phyloP scores from a whole-genome alignment of 441 rosid species.

The Hypseocharis bilobata region DNA sequence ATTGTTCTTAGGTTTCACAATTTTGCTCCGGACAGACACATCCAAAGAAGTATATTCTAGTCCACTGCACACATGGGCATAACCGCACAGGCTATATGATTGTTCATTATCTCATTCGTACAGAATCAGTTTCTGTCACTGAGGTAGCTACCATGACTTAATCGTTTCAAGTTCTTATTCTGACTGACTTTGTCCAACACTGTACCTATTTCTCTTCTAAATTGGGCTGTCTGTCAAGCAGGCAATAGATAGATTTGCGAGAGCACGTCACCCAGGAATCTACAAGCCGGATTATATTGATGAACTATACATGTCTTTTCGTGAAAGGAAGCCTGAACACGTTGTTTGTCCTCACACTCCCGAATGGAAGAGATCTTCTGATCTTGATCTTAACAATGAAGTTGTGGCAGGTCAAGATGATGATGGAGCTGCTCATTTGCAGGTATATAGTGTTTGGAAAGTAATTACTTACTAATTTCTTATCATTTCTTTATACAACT shows the following conservation, averaged over 20 bases:
- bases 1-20: not conserved
- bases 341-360: conserved; percentile 75
- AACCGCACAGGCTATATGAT: conserved; percentile 98
- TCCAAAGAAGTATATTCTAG: conserved; percentile 71
- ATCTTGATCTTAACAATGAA: conserved; percentile 94
- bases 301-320: conserved; percentile 70
- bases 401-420: conserved; percentile 74
- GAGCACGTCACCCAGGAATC: conserved; percentile 94
- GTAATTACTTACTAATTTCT: conserved; percentile 2
- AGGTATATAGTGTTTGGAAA: conserved; percentile 37
- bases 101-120: conserved; percentile 84
- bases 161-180: not conserved
- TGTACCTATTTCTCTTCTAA: conserved; percentile 10
- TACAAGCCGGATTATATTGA: conserved; percentile 86
- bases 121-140: conserved; percentile 66
- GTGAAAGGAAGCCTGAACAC: conserved; percentile 71
- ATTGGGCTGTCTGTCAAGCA: conserved; percentile 27
- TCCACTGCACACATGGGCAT: conserved; percentile 98
- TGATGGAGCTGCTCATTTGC: conserved; percentile 62
- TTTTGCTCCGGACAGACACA: conserved; percentile 43
- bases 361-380: conserved; percentile 93
- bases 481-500: not conserved
- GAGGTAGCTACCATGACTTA: conserved; percentile 39
- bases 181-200: conserved; percentile 5
- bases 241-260: conserved; percentile 77